Conservation (phyloP, 1,139 yeast genomes). For the Yamadazyma kanchanaburiensis region DNA sequence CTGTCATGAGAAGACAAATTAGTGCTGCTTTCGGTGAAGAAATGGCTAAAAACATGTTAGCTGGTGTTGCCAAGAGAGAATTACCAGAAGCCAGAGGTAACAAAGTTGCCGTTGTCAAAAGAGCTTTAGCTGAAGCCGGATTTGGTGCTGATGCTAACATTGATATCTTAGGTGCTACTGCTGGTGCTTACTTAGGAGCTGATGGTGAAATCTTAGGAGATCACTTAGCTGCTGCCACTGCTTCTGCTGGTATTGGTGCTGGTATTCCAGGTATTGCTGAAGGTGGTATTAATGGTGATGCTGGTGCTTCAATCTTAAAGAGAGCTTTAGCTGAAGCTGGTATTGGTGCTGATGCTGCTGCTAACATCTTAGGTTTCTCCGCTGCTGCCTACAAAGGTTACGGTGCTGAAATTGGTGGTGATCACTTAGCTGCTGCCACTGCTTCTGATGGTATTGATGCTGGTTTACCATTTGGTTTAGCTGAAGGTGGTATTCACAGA, state of each 20-base stretch:
- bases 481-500: conserved; percentile 8
- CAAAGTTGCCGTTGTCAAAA: conserved; percentile 9
- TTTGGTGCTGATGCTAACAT: conserved; percentile 7
- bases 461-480: conserved; percentile 8
- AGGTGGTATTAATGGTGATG: conserved; percentile 8
- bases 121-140: conserved; percentile 13
- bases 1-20: conserved; percentile 12
- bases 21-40: conserved; percentile 11
- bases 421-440: conserved; percentile 12
- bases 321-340: conserved; percentile 13
- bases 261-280: conserved; percentile 7
- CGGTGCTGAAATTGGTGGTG: conserved; percentile 11
- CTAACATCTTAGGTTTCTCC: conserved; percentile 7
- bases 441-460: conserved; percentile 10
- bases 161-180: conserved; percentile 8
- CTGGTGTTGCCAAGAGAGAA: conserved; percentile 9
- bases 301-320: conserved; percentile 8
- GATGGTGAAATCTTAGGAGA: conserved; percentile 12
- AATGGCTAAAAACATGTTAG: conserved; percentile 10
- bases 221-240: conserved; percentile 11
- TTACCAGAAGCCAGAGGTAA: conserved; percentile 5
- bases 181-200: conserved; percentile 9
- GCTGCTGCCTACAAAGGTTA: conserved; percentile 10
- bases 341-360: conserved; percentile 7
- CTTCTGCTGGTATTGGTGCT: conserved; percentile 8